phyloP scores from a whole-genome alignment of 306 rosid species.

The Prunus kanzakura region DNA sequence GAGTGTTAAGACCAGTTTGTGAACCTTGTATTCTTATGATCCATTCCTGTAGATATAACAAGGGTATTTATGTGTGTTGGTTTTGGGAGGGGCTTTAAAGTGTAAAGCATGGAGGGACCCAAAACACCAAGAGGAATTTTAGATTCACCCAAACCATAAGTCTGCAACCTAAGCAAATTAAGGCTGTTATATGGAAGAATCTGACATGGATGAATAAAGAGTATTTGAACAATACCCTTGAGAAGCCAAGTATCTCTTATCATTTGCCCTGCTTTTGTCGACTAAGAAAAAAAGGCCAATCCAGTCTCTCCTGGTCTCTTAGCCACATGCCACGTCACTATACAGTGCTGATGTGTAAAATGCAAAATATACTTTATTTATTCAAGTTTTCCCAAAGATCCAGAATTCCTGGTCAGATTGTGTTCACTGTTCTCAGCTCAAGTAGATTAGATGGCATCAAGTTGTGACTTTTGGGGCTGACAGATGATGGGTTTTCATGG shows the following conservation, averaged over 20 bases:
- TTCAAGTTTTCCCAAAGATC: neutral
- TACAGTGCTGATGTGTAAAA: constrained; percentile 5
- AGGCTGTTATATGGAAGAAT: constrained; percentile 84
- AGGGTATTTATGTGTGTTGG: constrained; percentile 47
- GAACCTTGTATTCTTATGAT: constrained; percentile 42
- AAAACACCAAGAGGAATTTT: constrained; percentile 42
- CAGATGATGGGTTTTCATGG: neutral
- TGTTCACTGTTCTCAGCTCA: neutral
- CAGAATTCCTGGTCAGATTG: neutral
- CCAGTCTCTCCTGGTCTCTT: constrained; percentile 29
- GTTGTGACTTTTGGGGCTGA: neutral
- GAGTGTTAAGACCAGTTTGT: constrained; percentile 31
- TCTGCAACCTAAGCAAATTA: constrained; percentile 55
- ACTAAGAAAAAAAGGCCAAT: constrained; percentile 36
- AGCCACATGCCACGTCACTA: constrained; percentile 46
- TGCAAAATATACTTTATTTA: neutral
- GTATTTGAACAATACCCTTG: constrained; percentile 61
- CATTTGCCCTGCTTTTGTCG: constrained; percentile 52
- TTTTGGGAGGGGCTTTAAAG: constrained; percentile 60
- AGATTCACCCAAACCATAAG: constrained; percentile 80
- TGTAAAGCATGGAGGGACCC: constrained; percentile 56
- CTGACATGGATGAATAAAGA: constrained; percentile 74
- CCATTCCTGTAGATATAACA: constrained; percentile 60
- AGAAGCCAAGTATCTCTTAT: constrained; percentile 82
- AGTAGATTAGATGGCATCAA: neutral